A percentile compares a stretch with the other conserved stretches of the same genome.
Conservation (phyloP, 108 stramenopile genomes). For the Fistulifera pelliculosa region DNA sequence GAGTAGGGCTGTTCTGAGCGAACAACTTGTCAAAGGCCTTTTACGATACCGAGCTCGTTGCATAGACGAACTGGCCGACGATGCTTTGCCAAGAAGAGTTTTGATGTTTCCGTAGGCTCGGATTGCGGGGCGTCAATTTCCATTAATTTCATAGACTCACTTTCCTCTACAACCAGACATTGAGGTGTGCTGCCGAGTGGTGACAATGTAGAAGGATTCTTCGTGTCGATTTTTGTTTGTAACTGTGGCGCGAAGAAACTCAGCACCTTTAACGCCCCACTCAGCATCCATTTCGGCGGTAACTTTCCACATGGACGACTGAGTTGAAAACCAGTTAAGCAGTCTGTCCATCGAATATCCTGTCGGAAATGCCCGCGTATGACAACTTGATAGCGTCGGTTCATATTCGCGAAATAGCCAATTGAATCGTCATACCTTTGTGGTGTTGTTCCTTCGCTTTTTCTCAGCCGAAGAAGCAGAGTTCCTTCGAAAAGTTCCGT, state of each 20-base stretch:
- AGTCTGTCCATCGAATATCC: slow-evolving; percentile 56
- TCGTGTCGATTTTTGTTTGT: slow-evolving; percentile 54
- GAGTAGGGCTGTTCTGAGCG: not conserved
- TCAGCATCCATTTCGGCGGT: slow-evolving; percentile 58
- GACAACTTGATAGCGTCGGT: slow-evolving; percentile 51
- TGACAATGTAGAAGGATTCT: slow-evolving; percentile 43
- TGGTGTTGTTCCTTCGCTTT: slow-evolving; percentile 27
- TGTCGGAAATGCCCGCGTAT: slow-evolving; percentile 54
- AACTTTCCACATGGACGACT: slow-evolving; percentile 43
- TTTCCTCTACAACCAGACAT: slow-evolving; percentile 29
- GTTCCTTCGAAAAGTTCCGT: slow-evolving; percentile 62
- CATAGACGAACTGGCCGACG: slow-evolving; percentile 26
- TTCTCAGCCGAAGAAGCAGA: slow-evolving; percentile 42
- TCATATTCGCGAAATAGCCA: slow-evolving; percentile 46
- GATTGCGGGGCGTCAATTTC: slow-evolving; percentile 16
- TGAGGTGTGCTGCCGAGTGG: slow-evolving; percentile 78
- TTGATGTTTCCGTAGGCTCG: slow-evolving; percentile 19
- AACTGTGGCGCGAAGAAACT: slow-evolving; percentile 69
- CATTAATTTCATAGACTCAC: slow-evolving; percentile 10
- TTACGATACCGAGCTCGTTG: slow-evolving; percentile 49
- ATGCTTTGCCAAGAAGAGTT: slow-evolving; percentile 30
- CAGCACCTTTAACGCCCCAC: slow-evolving; percentile 50
- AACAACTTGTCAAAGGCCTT: slow-evolving; percentile 64
- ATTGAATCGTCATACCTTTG: slow-evolving; percentile 31
- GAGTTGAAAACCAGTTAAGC: slow-evolving; percentile 51